Evolutionary conservation across 2,329 filamentous ascomycete species (phyloP).

Genomic region (Pyrenochaeta sp.): DNA sequence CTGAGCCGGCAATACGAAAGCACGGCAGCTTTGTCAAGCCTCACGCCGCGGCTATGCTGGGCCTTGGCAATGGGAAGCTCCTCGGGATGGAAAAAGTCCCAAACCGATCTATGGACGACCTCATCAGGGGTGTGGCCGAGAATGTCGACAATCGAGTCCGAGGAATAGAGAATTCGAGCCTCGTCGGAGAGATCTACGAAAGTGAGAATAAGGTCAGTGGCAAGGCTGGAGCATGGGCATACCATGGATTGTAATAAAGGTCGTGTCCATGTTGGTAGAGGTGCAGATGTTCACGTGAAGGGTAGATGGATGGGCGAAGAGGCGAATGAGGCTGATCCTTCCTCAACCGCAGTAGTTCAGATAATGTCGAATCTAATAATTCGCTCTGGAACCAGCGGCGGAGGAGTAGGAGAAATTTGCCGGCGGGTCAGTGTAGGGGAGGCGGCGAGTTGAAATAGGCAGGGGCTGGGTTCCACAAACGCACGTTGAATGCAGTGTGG

Average conservation of each 20-base stretch:
- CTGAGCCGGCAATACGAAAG: slow-evolving; percentile 79
- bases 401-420: slow-evolving; percentile 18
- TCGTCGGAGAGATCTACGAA: slow-evolving; percentile 72
- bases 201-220: slow-evolving; percentile 19
- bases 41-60: slow-evolving; percentile 75
- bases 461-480: slow-evolving; percentile 30
- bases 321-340: slow-evolving; percentile 2
- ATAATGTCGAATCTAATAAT: slow-evolving; percentile 48
- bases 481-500: slow-evolving; percentile 22
- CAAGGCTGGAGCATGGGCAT: slow-evolving; percentile 43
- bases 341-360: slow-evolving; percentile 35
- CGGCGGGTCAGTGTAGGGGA: slow-evolving; percentile 14
- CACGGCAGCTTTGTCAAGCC: slow-evolving; percentile 84
- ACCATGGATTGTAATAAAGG: slow-evolving; percentile 93
- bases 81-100: slow-evolving; percentile 85
- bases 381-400: slow-evolving; percentile 40
- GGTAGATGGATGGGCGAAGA: slow-evolving; percentile 1
- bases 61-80: slow-evolving; percentile 78
- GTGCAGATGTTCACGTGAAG: too few species aligned
- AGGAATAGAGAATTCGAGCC: slow-evolving; percentile 82
- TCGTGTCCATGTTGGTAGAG: slow-evolving; percentile 67
- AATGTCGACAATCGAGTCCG: slow-evolving; percentile 83
- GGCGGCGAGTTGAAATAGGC: slow-evolving; percentile 25
- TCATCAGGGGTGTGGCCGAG: slow-evolving; percentile 80
- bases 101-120: slow-evolving; percentile 77